Evolutionary conservation across 2,329 filamentous ascomycete species (phyloP).

Genomic region (Ophiognomonia clavigignenti-juglandacearum): DNA sequence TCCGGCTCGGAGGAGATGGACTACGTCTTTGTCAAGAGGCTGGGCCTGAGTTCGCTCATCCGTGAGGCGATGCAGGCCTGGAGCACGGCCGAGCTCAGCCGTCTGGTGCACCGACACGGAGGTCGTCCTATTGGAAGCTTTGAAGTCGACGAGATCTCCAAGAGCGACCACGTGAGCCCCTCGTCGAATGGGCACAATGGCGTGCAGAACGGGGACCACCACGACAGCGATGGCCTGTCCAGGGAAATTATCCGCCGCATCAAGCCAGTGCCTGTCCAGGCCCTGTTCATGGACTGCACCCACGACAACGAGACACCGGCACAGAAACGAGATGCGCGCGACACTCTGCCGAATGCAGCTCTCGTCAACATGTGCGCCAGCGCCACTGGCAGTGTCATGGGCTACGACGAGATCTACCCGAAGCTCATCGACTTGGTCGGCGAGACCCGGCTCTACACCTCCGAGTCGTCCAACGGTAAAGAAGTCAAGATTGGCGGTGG

Average conservation of each 20-base stretch:
- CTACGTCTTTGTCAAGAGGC: slow-evolving; percentile 88
- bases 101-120: slow-evolving; percentile 88
- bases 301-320: slow-evolving; percentile 97
- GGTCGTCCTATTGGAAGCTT: slow-evolving; percentile 96
- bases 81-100: slow-evolving; percentile 88
- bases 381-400: slow-evolving; percentile 93
- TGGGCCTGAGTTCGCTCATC: slow-evolving; percentile 87
- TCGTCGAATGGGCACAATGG: slow-evolving; percentile 24
- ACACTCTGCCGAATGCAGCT: slow-evolving; percentile 90
- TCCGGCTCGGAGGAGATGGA: slow-evolving; percentile 94
- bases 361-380: slow-evolving; percentile 95
- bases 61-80: slow-evolving; percentile 98
- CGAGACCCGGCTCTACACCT: slow-evolving; percentile 79
- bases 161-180: slow-evolving; percentile 43
- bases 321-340: slow-evolving; percentile 89
- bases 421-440: slow-evolving; percentile 88
- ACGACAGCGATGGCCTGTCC: slow-evolving; percentile 31
- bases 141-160: slow-evolving; percentile 81
- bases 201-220: slow-evolving; percentile 21
- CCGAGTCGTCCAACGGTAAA: slow-evolving; percentile 60
- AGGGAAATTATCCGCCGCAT: slow-evolving; percentile 73
- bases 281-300: slow-evolving; percentile 98
- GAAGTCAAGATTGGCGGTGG: slow-evolving; percentile 62
- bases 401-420: slow-evolving; percentile 95
- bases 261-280: slow-evolving; percentile 83